phyloP scores from a whole-genome alignment of 352 stramenopile species.

The Pythium phragmiticola region DNA sequence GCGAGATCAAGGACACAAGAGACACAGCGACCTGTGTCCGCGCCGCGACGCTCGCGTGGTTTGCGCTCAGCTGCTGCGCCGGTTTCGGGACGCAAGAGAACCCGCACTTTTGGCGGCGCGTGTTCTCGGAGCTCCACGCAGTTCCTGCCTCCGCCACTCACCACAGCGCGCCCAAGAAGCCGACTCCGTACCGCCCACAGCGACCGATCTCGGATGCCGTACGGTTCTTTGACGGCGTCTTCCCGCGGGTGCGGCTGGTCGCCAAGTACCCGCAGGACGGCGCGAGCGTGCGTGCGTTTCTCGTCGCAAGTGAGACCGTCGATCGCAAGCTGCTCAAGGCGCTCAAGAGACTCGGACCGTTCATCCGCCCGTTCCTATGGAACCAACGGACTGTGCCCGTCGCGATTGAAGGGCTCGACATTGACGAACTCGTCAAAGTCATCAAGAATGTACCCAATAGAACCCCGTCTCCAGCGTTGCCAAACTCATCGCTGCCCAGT shows the following conservation, averaged over 20 bases:
- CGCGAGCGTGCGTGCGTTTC: background rate
- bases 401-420: conserved; percentile 2
- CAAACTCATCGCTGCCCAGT: background rate
- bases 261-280: conserved; percentile 10
- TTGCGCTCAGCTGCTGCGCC: conserved; percentile 12
- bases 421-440: conserved; percentile 3
- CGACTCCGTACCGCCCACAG: conserved; percentile 3
- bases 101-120: conserved; percentile 19
- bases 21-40: background rate
- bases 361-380: background rate
- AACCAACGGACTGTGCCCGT: background rate
- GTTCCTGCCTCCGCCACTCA: background rate
- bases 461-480: background rate
- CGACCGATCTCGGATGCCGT: conserved; percentile 12
- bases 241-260: conserved; percentile 2
- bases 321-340: conserved; percentile 1
- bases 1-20: conserved; percentile 12
- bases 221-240: conserved; percentile 6
- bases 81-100: conserved; percentile 7
- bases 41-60: conserved; percentile 8
- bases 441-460: background rate
- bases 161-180: background rate
- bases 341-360: conserved; percentile 1
- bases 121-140: conserved; percentile 13
- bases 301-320: background rate